Percentiles rank a stretch among this genome's conserved stretches.
These are phyloP conservation scores for Fusarium floridanum DNA, from an alignment of 2,329 filamentous ascomycete species.

Conservation along the genomic window DNA sequence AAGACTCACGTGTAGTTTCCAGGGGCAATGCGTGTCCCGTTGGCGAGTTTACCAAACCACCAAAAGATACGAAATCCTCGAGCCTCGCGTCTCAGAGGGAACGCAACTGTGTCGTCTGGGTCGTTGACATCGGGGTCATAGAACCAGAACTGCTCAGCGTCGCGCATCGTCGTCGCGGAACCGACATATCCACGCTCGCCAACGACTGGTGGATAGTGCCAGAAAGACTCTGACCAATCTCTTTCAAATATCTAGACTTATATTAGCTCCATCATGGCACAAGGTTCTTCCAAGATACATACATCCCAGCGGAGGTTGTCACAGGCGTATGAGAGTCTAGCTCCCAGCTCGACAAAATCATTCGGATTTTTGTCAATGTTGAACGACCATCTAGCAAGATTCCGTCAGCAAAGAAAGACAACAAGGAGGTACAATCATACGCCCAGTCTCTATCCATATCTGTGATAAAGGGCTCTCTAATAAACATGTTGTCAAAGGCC, in stretches of 20 bases:
- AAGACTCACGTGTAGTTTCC: conserved; percentile 57
- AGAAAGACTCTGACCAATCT: conserved; percentile 55
- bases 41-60: conserved; percentile 59
- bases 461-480: conserved; percentile 45
- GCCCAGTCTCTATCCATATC: conserved; percentile 43
- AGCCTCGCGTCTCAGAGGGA: conserved; percentile 52
- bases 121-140: conserved; percentile 54
- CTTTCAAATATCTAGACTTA: conserved; percentile 53
- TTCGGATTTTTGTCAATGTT: conserved; percentile 43
- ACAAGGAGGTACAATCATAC: conserved; percentile 19
- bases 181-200: conserved; percentile 58
- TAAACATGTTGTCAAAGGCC: conserved; percentile 55
- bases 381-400: conserved; percentile 50
- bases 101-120: conserved; percentile 54
- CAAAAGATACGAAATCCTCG: conserved; percentile 53
- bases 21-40: conserved; percentile 55
- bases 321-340: conserved; percentile 50
- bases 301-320: conserved; percentile 54
- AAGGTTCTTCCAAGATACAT: conserved; percentile 19
- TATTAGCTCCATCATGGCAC: neutral
- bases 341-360: conserved; percentile 50
- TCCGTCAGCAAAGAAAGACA: neutral
- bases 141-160: conserved; percentile 49
- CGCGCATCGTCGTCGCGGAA: conserved; percentile 56
- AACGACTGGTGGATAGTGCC: conserved; percentile 57